Evolutionary conservation across 257 asterid genomes (phyloP).

Genomic region (Solanum bulbocastanum): DNA sequence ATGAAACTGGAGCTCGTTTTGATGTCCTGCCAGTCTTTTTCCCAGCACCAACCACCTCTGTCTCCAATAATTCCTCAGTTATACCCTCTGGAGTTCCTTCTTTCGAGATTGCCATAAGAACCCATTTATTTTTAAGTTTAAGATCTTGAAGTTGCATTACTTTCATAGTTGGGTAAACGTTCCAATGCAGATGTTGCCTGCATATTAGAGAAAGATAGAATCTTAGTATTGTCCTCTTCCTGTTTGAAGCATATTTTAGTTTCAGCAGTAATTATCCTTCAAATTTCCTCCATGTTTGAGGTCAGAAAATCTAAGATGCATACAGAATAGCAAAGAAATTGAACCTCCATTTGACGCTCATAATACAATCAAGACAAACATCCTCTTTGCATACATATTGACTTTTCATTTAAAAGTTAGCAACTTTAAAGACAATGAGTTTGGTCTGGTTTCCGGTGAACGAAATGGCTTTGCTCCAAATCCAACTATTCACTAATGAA

Average conservation of each 20-base stretch:
- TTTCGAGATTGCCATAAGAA: slow-evolving; percentile 41
- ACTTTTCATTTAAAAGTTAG: background rate
- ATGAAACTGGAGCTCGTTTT: slow-evolving; percentile 40
- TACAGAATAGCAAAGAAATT: background rate
- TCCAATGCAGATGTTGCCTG: slow-evolving; percentile 50
- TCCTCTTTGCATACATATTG: background rate
- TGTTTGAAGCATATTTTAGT: background rate
- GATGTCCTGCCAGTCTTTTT: slow-evolving; percentile 36
- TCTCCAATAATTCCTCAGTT: slow-evolving; percentile 33
- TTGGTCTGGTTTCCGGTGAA: background rate
- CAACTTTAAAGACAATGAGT: background rate
- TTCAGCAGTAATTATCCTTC: background rate
- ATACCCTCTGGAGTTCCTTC: slow-evolving; percentile 22
- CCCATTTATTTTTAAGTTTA: slow-evolving; percentile 30
- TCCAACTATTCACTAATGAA: background rate
- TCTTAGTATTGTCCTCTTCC: background rate
- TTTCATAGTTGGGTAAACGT: slow-evolving; percentile 22
- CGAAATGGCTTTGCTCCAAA: background rate
- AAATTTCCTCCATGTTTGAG: background rate
- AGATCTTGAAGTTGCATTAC: slow-evolving; percentile 31
- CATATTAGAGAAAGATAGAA: slow-evolving; percentile 9
- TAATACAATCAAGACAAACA: background rate
- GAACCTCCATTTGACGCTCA: background rate
- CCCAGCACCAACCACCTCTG: slow-evolving; percentile 30
- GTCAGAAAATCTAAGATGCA: background rate